Evolutionary conservation across 2,329 filamentous ascomycete species (phyloP).

Genomic region (Cladosporium cucumerinum): DNA sequence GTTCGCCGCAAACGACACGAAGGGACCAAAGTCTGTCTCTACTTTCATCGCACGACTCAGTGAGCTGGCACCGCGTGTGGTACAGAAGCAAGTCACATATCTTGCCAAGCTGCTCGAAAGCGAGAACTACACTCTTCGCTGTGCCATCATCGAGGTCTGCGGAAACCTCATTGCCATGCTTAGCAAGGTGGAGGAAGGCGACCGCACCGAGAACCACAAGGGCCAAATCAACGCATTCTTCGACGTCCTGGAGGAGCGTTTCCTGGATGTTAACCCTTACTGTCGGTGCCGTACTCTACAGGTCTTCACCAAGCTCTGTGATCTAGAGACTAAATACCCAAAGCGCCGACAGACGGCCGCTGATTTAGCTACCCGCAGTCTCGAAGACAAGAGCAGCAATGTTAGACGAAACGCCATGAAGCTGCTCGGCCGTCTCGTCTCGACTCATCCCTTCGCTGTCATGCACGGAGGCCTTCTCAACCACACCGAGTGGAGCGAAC

Average conservation of each 20-base stretch:
- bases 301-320: constrained; percentile 86
- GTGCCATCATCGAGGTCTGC: constrained; percentile 92
- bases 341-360: constrained; percentile 85
- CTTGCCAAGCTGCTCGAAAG: constrained; percentile 93
- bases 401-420: constrained; percentile 95
- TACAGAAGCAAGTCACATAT: constrained; percentile 97
- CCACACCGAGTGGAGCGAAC: constrained; percentile 77
- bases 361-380: constrained; percentile 79
- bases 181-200: constrained; percentile 73
- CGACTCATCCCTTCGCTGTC: constrained; percentile 89
- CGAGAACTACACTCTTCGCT: constrained; percentile 93
- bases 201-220: constrained; percentile 88
- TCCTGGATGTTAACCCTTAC: constrained; percentile 95
- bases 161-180: constrained; percentile 91
- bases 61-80: constrained; percentile 82
- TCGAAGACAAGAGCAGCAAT: constrained; percentile 98
- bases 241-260: constrained; percentile 91
- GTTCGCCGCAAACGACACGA: constrained; percentile 94
- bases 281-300: constrained; percentile 89
- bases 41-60: constrained; percentile 90
- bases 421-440: constrained; percentile 79
- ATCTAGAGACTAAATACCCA: constrained; percentile 93
- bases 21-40: constrained; percentile 93
- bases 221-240: constrained; percentile 96
- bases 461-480: constrained; percentile 86